A percentile compares a stretch with the other conserved stretches of the same genome.
Evolutionary conservation across 257 asterid genomes (phyloP).

Genomic region (Solanum virginianum): DNA sequence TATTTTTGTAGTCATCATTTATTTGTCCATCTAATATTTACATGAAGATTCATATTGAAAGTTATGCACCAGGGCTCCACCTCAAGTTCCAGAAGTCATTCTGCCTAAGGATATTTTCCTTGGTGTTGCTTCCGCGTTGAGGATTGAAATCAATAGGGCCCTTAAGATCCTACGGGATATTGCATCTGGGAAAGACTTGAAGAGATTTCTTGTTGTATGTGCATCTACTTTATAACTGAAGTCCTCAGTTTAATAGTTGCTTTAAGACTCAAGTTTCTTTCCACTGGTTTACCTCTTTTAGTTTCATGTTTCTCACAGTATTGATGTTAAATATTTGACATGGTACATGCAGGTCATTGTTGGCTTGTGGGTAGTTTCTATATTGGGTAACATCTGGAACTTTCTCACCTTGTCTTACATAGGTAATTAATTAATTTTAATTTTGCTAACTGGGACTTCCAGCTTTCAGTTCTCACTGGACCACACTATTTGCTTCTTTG

Average conservation of each 20-base stretch:
- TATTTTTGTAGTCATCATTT: neutral
- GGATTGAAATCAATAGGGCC: conserved; percentile 53
- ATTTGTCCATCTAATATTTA: neutral
- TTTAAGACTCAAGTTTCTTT: neutral
- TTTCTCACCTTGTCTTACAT: conserved; percentile 65
- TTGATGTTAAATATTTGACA: neutral
- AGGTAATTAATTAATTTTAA: conserved; percentile 19
- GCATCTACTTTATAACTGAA: neutral
- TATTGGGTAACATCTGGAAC: conserved; percentile 58
- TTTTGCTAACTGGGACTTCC: neutral
- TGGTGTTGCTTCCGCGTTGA: conserved; percentile 58
- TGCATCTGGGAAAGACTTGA: conserved; percentile 73
- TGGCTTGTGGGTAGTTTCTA: conserved; percentile 62
- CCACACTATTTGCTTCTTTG: neutral
- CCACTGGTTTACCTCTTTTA: neutral
- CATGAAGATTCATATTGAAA: neutral
- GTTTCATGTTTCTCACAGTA: neutral
- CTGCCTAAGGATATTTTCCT: conserved; percentile 58
- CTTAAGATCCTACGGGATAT: conserved; percentile 48
- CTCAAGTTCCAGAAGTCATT: conserved; percentile 58
- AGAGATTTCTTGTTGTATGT: conserved; percentile 66
- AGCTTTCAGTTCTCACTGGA: neutral
- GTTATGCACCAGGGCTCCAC: conserved; percentile 50
- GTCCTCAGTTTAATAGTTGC: neutral
- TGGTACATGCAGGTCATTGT: conserved; percentile 39